phyloP scores from a whole-genome alignment of 2,329 filamentous ascomycete species.

The Aaosphaeria arxii region DNA sequence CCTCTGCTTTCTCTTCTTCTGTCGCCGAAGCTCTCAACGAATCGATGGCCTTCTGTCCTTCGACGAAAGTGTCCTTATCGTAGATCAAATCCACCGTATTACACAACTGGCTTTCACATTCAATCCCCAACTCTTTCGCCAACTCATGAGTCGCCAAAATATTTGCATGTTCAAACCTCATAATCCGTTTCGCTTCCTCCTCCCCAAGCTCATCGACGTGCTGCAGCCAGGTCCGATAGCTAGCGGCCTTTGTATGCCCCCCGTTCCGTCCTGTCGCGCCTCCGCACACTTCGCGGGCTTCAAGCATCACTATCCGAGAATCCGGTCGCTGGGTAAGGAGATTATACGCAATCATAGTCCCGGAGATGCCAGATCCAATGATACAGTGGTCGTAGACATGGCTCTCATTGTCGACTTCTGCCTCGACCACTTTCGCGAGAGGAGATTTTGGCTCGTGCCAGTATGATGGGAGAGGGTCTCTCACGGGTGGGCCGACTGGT shows the following conservation, averaged over 20 bases:
- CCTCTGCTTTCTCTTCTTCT: conserved; percentile 18
- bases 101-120: conserved; percentile 48
- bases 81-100: conserved; percentile 60
- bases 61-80: conserved; percentile 36
- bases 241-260: conserved; percentile 50
- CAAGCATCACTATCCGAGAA: conserved; percentile 35
- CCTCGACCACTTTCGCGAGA: conserved; percentile 31
- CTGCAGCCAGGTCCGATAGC: conserved; percentile 51
- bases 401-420: conserved; percentile 18
- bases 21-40: conserved; percentile 17
- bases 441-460: conserved; percentile 40
- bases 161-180: conserved; percentile 39
- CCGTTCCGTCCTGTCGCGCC: conserved; percentile 45
- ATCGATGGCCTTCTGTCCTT: conserved; percentile 22
- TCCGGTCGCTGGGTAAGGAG: conserved; percentile 17
- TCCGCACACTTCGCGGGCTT: conserved; percentile 37
- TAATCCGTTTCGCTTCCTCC: conserved; percentile 47
- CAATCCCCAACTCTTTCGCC: conserved; percentile 44
- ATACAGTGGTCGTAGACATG: conserved; percentile 32
- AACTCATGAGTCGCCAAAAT: conserved; percentile 57
- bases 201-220: conserved; percentile 47
- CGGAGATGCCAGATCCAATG: conserved; percentile 42
- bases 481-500: conserved; percentile 28
- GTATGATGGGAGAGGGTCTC: conserved; percentile 38
- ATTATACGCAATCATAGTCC: conserved; percentile 36